These are phyloP conservation scores for Ophiocordyceps camponoti-rufipedis DNA, from an alignment of 2,329 filamentous ascomycete species.

Conservation along the genomic window DNA sequence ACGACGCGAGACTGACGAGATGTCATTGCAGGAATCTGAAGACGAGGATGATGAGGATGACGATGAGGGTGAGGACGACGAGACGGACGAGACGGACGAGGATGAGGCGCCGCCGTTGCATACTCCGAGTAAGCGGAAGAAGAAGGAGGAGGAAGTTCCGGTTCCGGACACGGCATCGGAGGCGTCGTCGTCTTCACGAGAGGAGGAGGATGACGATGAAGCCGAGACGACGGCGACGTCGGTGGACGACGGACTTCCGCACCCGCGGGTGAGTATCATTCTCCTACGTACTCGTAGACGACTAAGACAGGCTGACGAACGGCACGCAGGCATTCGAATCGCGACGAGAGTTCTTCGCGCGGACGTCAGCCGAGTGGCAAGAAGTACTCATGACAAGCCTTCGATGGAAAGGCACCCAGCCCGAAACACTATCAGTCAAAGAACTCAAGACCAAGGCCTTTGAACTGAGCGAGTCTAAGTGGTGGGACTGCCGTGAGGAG, in stretches of 20 bases:
- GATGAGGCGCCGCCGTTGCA: constrained; percentile 28
- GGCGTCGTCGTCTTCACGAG: constrained; percentile 5
- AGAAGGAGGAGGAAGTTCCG: constrained; percentile 28
- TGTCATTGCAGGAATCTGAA: constrained; percentile 31
- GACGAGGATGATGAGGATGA: constrained; percentile 41
- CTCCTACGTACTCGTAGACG: neutral
- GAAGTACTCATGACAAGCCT: constrained; percentile 63
- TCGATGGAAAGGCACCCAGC: constrained; percentile 46
- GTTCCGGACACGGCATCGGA: constrained; percentile 14
- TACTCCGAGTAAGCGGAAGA: constrained; percentile 38
- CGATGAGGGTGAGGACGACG: constrained; percentile 32
- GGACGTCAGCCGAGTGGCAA: constrained; percentile 83
- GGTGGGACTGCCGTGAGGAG: constrained; percentile 97
- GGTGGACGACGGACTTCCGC: constrained; percentile 58
- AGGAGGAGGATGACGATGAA: constrained; percentile 23
- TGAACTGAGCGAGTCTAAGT: constrained; percentile 82
- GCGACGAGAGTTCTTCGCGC: constrained; percentile 76
- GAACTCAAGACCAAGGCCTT: constrained; percentile 88
- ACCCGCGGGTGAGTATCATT: constrained; percentile 32
- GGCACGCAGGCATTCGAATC: constrained; percentile 59
- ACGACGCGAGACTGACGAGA: constrained; percentile 3
- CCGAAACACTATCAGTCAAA: constrained; percentile 59
- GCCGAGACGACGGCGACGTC: constrained; percentile 29
- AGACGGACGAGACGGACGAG: constrained; percentile 29
- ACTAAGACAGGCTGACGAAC: neutral